Conservation (phyloP, 2,329 filamentous ascomycete genomes). For the Phialophora tarda region DNA sequence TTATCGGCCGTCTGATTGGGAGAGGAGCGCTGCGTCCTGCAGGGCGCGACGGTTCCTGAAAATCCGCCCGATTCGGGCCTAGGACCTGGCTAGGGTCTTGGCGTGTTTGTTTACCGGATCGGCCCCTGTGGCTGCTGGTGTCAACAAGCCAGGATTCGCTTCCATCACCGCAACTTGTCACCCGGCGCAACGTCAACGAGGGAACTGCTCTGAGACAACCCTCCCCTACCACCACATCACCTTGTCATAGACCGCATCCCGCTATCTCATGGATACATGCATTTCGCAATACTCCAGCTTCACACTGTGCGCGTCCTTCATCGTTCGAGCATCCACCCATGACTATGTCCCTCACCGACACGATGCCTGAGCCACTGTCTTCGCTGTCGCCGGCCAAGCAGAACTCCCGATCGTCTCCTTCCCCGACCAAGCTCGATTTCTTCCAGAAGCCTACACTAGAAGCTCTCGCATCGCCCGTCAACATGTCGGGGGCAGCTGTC, state of each 20-base stretch:
- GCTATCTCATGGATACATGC: slow-evolving; percentile 26
- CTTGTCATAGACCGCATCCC: slow-evolving; percentile 22
- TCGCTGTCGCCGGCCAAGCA: slow-evolving; percentile 51
- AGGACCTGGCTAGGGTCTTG: slow-evolving; percentile 7
- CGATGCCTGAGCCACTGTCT: slow-evolving; percentile 50
- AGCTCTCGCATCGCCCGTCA: slow-evolving; percentile 25
- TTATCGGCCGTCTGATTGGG: not conserved
- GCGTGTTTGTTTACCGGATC: slow-evolving; percentile 24
- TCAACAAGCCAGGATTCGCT: slow-evolving; percentile 9
- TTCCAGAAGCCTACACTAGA: slow-evolving; percentile 33
- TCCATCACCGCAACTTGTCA: slow-evolving; percentile 21
- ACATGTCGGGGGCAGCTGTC: slow-evolving; percentile 24
- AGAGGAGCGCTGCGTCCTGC: slow-evolving; percentile 11
- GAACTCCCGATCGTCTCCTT: slow-evolving; percentile 47
- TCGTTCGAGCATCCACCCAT: slow-evolving; percentile 14
- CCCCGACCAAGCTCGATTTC: slow-evolving; percentile 41
- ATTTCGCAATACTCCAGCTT: slow-evolving; percentile 11
- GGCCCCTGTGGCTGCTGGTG: not conserved
- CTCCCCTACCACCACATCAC: slow-evolving; percentile 21
- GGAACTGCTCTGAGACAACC: slow-evolving; percentile 2
- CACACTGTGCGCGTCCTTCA: slow-evolving; percentile 9
- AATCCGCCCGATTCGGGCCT: slow-evolving; percentile 10
- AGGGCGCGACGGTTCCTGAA: slow-evolving; percentile 8
- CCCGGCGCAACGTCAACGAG: slow-evolving; percentile 20
- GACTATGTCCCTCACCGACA: slow-evolving; percentile 27